These are phyloP conservation scores for Dryas integrifolia DNA, from an alignment of 331 rosid genomes.

Conservation along the genomic window DNA sequence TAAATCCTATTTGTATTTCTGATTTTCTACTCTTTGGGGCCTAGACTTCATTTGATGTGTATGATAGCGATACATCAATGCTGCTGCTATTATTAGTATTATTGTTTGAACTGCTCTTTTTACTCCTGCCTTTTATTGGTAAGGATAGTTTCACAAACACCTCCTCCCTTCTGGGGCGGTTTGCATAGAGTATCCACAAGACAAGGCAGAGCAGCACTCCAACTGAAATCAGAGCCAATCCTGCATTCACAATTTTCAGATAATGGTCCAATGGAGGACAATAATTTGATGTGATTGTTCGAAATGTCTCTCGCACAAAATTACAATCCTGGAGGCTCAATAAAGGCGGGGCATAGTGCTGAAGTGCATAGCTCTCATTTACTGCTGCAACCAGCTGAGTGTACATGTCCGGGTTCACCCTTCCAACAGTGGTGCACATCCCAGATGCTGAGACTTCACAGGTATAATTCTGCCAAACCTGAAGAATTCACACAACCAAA, in stretches of 20 bases:
- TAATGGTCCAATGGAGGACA: slow-evolving; percentile 71
- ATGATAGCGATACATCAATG: slow-evolving; percentile 29
- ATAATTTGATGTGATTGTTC: slow-evolving; percentile 60
- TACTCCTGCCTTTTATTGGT: slow-evolving; percentile 31
- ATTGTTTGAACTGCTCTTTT: slow-evolving; percentile 26
- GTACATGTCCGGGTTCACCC: slow-evolving; percentile 73
- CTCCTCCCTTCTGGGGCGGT: slow-evolving; percentile 86
- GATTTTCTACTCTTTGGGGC: not conserved
- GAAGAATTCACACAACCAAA: slow-evolving; percentile 24
- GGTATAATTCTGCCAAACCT: slow-evolving; percentile 79
- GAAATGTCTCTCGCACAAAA: slow-evolving; percentile 84
- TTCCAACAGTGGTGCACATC: slow-evolving; percentile 61
- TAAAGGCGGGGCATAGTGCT: slow-evolving; percentile 81
- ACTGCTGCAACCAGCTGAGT: slow-evolving; percentile 70
- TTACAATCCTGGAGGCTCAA: slow-evolving; percentile 88
- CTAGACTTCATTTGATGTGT: slow-evolving; percentile 37
- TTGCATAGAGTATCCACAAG: slow-evolving; percentile 87
- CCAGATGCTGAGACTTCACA: slow-evolving; percentile 66
- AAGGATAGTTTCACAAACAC: slow-evolving; percentile 63
- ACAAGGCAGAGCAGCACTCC: slow-evolving; percentile 87
- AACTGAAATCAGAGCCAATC: slow-evolving; percentile 79
- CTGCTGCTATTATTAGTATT: slow-evolving; percentile 15
- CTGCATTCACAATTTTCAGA: slow-evolving; percentile 68
- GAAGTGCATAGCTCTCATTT: slow-evolving; percentile 85
- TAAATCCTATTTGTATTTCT: not conserved